phyloP scores from a whole-genome alignment of 169 alveolate species.

The Blepharisma undulans region DNA sequence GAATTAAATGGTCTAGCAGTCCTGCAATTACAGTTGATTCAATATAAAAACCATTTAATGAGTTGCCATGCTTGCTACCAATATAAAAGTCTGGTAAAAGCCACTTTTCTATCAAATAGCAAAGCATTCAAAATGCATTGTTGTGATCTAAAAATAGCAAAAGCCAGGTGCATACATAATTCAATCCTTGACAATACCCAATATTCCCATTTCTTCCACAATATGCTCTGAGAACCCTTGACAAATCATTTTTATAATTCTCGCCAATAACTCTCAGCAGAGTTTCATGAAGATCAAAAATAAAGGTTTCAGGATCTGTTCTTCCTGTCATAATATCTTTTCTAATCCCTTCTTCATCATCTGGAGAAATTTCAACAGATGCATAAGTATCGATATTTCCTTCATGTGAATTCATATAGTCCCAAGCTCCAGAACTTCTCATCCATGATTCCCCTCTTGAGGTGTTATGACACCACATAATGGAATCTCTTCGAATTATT shows the following conservation, averaged over 20 bases:
- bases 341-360: slow-evolving; percentile 14
- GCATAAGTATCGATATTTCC: background rate
- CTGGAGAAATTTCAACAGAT: background rate
- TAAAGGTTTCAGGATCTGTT: slow-evolving; percentile 26
- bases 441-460: background rate
- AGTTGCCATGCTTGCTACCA: slow-evolving; percentile 14
- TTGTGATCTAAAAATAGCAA: slow-evolving; percentile 10
- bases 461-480: background rate
- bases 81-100: slow-evolving; percentile 33
- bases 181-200: too few relatives aligned
- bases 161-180: slow-evolving; percentile 1
- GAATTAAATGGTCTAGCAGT: slow-evolving; percentile 4
- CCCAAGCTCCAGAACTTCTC: background rate
- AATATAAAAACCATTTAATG: slow-evolving; percentile 30
- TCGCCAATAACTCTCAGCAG: background rate
- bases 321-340: slow-evolving; percentile 10
- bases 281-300: background rate
- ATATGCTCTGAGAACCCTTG: slow-evolving; percentile 1
- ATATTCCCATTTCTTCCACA: background rate
- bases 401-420: background rate
- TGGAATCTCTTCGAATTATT: background rate
- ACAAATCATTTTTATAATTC: background rate
- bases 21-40: slow-evolving; percentile 12
- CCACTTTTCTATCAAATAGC: slow-evolving; percentile 26
- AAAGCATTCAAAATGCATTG: slow-evolving; percentile 6